Evolutionary conservation across 1,139 yeast species (phyloP).

Genomic region (Spencermartinsiella ligniputridi): DNA sequence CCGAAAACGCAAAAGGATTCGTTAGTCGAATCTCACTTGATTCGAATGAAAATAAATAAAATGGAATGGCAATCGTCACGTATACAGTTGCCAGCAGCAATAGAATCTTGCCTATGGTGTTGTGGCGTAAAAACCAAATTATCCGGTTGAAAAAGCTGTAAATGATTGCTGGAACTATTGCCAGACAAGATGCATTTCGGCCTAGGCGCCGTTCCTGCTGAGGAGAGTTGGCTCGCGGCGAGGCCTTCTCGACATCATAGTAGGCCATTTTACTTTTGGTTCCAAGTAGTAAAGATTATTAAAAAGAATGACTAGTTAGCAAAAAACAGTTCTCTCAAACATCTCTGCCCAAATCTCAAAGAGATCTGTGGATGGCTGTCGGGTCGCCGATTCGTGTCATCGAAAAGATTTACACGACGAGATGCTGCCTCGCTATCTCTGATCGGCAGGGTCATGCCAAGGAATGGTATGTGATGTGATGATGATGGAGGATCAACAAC

Average conservation of each 20-base stretch:
- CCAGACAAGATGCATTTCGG: neutral
- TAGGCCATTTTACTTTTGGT: neutral
- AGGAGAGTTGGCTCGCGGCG: no score
- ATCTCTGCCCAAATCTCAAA: no score
- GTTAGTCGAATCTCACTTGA: neutral
- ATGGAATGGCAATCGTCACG: constrained; percentile 18
- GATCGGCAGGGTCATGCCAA: no score
- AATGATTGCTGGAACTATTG: neutral
- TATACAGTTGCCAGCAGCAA: constrained; percentile 20
- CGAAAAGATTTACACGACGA: no score
- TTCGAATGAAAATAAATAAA: constrained; percentile 21
- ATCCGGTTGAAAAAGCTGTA: constrained; percentile 2
- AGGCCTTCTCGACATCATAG: constrained; percentile 2
- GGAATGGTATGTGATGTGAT: no score
- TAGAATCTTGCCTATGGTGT: constrained; percentile 17
- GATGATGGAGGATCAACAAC: no score
- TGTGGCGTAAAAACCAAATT: constrained; percentile 14
- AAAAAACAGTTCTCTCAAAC: no score
- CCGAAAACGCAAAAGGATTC: constrained; percentile 2
- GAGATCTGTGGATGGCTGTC: no score
- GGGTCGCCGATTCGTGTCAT: no score
- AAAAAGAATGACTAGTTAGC: no score
- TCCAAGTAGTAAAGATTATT: no score
- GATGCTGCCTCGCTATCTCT: no score
- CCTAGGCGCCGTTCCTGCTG: neutral